These are phyloP conservation scores for Rhynchosporium secalis DNA, from an alignment of 2,329 filamentous ascomycete species.

Conservation along the genomic window DNA sequence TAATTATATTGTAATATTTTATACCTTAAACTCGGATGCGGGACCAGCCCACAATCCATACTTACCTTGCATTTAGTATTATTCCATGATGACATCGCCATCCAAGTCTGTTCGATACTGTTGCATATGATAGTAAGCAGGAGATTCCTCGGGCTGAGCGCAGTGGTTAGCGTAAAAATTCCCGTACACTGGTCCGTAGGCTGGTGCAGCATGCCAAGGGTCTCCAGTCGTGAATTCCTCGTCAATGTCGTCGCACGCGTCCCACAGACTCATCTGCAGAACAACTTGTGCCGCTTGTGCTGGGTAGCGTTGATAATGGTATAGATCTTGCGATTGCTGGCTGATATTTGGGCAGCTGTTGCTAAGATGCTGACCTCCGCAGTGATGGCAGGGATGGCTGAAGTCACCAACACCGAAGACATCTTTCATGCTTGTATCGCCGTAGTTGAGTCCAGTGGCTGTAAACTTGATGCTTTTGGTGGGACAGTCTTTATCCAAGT, in stretches of 20 bases:
- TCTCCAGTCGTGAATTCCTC: not conserved
- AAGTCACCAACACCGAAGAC: not conserved
- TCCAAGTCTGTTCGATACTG: not conserved
- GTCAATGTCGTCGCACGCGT: not conserved
- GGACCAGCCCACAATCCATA: constrained; percentile 9
- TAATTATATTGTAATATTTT: not conserved
- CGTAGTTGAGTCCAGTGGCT: no score
- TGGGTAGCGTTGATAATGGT: not conserved
- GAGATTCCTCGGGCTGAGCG: not conserved
- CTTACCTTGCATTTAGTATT: not conserved
- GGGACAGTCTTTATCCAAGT: constrained; percentile 11
- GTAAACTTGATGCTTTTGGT: not conserved
- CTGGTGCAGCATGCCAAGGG: not conserved
- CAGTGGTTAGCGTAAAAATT: not conserved
- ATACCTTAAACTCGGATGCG: not conserved
- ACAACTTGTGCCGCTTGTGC: not conserved
- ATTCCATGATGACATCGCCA: not conserved
- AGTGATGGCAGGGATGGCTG: not conserved
- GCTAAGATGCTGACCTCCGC: not conserved
- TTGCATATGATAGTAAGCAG: not conserved
- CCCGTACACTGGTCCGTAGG: not conserved
- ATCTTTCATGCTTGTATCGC: not conserved
- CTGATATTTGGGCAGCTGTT: not conserved
- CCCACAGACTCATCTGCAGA: not conserved
- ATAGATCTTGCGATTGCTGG: not conserved